phyloP scores from a whole-genome alignment of 2,329 filamentous ascomycete genomes.

The Gaeumannomyces sp. region DNA sequence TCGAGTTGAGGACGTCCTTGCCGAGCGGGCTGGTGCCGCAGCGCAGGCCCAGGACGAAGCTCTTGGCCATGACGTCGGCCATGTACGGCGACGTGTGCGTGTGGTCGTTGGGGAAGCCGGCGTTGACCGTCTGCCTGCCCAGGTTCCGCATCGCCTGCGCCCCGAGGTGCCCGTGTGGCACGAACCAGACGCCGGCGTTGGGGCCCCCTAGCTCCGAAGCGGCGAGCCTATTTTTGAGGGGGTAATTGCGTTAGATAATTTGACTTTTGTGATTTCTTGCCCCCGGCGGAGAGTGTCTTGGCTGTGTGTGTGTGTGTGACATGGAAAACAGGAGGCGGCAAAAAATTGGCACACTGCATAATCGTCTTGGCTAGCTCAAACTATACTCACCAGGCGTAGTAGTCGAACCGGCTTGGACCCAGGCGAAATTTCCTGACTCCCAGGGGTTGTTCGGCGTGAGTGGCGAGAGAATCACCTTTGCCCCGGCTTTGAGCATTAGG shows the following conservation, averaged over 20 bases:
- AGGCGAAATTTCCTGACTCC: slow-evolving; percentile 47
- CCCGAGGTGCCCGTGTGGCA: slow-evolving; percentile 51
- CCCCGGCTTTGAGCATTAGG: slow-evolving; percentile 48
- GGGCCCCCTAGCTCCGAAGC: slow-evolving; percentile 29
- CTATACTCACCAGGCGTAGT: slow-evolving; percentile 30
- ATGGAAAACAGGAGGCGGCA: no score
- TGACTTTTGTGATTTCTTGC: no score
- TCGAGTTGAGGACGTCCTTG: slow-evolving; percentile 13
- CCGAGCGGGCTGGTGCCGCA: slow-evolving; percentile 15
- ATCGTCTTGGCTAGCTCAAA: no score
- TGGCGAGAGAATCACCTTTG: slow-evolving; percentile 51
- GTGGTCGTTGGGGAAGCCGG: slow-evolving; percentile 52
- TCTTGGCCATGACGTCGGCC: slow-evolving; percentile 47
- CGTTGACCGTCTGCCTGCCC: slow-evolving; percentile 42
- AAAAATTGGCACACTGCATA: no score
- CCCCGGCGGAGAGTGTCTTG: no score
- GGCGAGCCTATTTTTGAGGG: slow-evolving; percentile 18
- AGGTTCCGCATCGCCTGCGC: slow-evolving; percentile 42
- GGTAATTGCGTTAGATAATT: no score
- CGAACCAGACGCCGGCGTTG: slow-evolving; percentile 41
- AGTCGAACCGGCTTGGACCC: slow-evolving; percentile 47
- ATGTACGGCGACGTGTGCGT: slow-evolving; percentile 54
- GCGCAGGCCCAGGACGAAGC: slow-evolving; percentile 32
- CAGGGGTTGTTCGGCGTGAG: slow-evolving; percentile 54
- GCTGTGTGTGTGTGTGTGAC: no score